phyloP scores from a whole-genome alignment of 345 rosid genomes.

The Balakata baccata region DNA sequence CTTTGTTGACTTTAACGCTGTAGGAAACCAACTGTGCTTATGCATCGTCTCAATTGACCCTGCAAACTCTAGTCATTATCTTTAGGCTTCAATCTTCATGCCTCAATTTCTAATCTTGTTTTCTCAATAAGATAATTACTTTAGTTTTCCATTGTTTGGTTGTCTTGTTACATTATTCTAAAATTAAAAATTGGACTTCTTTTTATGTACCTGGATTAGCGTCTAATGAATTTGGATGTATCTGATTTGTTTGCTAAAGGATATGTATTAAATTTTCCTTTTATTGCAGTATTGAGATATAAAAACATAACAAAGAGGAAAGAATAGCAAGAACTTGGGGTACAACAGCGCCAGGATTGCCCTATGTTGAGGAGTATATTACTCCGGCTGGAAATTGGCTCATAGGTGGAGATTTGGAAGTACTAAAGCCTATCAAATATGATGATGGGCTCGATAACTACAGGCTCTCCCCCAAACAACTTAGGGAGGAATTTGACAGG shows the following conservation, averaged over 20 bases:
- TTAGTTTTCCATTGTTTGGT: neutral
- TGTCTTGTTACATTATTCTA: neutral
- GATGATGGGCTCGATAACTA: slow-evolving; percentile 95
- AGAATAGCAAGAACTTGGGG: slow-evolving; percentile 97
- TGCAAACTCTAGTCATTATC: neutral
- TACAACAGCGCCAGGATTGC: slow-evolving; percentile 80
- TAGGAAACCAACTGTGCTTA: too few species aligned
- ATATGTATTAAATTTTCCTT: neutral
- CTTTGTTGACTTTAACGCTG: neutral
- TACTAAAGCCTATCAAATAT: slow-evolving; percentile 67
- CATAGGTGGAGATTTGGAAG: slow-evolving; percentile 89
- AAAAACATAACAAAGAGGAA: slow-evolving; percentile 90
- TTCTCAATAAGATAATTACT: neutral
- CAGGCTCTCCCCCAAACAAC: slow-evolving; percentile 84
- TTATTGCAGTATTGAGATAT: slow-evolving; percentile 68
- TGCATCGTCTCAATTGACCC: neutral
- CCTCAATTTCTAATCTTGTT: neutral
- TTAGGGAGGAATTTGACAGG: slow-evolving; percentile 68
- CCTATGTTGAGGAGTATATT: slow-evolving; percentile 77
- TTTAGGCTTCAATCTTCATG: neutral
- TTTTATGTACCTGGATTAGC: neutral
- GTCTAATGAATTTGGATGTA: neutral
- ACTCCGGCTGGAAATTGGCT: slow-evolving; percentile 86
- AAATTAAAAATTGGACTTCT: neutral
- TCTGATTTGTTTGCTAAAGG: slow-evolving; percentile 1